Evolutionary conservation across 2,329 filamentous ascomycete species (phyloP).

Genomic region (Sclerotinia spermophila): DNA sequence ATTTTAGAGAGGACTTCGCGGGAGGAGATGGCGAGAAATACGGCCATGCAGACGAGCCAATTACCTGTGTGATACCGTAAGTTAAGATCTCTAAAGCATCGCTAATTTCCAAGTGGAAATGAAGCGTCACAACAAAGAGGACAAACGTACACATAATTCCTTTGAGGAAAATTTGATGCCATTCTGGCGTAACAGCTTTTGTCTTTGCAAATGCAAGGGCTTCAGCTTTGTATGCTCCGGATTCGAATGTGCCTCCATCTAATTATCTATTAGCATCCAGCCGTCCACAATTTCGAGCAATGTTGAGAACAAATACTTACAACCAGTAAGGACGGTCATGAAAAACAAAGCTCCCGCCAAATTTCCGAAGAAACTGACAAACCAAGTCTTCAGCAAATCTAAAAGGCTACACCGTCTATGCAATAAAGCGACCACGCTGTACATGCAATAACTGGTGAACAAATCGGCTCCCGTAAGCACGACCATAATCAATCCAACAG

Average conservation of each 20-base stretch:
- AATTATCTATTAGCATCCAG: not conserved
- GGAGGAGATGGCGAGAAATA: slow-evolving; percentile 47
- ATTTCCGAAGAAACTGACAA: slow-evolving; percentile 48
- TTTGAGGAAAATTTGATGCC: slow-evolving; percentile 52
- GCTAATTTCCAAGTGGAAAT: not conserved
- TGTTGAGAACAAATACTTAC: slow-evolving; percentile 34
- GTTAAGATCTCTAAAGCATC: not conserved
- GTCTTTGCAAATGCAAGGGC: slow-evolving; percentile 45
- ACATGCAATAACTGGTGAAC: slow-evolving; percentile 43
- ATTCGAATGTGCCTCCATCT: slow-evolving; percentile 47
- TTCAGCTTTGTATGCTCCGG: slow-evolving; percentile 43
- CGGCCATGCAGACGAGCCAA: slow-evolving; percentile 55
- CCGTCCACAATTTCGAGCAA: not conserved
- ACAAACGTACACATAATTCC: slow-evolving; percentile 46
- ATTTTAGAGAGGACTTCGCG: slow-evolving; percentile 52
- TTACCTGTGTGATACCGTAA: slow-evolving; percentile 37
- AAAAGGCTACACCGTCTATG: slow-evolving; percentile 41
- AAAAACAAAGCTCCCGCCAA: slow-evolving; percentile 48
- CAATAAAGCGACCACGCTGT: slow-evolving; percentile 44
- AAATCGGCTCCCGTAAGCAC: slow-evolving; percentile 48
- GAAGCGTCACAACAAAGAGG: not conserved
- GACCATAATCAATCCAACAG: slow-evolving; percentile 48
- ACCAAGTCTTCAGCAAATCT: slow-evolving; percentile 40
- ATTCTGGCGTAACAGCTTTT: slow-evolving; percentile 48
- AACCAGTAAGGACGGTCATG: slow-evolving; percentile 47